Percentiles rank a stretch among this genome's conserved stretches.
Evolutionary conservation across 495 filamentous ascomycete species (phyloP).

Genomic region (Emericellopsis terricola): DNA sequence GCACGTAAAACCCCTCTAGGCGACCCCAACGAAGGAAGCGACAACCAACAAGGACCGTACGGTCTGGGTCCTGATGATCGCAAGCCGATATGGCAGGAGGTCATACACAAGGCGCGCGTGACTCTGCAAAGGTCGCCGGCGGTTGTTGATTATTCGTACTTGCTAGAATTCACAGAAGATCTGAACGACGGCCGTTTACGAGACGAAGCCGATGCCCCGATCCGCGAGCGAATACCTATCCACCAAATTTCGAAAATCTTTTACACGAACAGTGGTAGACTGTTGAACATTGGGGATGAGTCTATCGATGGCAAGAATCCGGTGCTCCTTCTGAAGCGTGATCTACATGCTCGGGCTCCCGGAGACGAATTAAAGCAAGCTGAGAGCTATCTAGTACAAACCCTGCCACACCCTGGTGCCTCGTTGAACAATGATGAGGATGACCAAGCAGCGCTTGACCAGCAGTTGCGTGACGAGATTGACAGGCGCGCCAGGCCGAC

Average conservation of each 20-base stretch:
- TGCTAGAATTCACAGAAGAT: conserved; percentile 80
- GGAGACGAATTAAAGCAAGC: too few relatives aligned
- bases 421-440: conserved; percentile 16
- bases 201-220: conserved; percentile 49
- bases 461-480: conserved; percentile 40
- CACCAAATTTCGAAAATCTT: conserved; percentile 92
- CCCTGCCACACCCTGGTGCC: conserved; percentile 6
- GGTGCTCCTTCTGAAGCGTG: conserved; percentile 72
- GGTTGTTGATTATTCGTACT: conserved; percentile 65
- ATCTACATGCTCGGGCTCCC: conserved; percentile 66
- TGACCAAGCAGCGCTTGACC: conserved; percentile 47
- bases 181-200: conserved; percentile 83
- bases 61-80: conserved; percentile 31
- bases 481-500: conserved; percentile 3
- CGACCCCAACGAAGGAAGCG: conserved; percentile 20
- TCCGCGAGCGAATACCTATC: conserved; percentile 71
- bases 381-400: too few relatives aligned
- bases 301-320: conserved; percentile 66
- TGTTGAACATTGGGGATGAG: conserved; percentile 72
- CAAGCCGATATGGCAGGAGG: conserved; percentile 90
- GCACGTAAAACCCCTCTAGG: too few relatives aligned
- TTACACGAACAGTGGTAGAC: conserved; percentile 88
- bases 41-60: conserved; percentile 30
- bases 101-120: conserved; percentile 83
- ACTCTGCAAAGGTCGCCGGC: conserved; percentile 44